phyloP scores from a whole-genome alignment of 768 basidiomycete genomes.

The Auricularia sp. region DNA sequence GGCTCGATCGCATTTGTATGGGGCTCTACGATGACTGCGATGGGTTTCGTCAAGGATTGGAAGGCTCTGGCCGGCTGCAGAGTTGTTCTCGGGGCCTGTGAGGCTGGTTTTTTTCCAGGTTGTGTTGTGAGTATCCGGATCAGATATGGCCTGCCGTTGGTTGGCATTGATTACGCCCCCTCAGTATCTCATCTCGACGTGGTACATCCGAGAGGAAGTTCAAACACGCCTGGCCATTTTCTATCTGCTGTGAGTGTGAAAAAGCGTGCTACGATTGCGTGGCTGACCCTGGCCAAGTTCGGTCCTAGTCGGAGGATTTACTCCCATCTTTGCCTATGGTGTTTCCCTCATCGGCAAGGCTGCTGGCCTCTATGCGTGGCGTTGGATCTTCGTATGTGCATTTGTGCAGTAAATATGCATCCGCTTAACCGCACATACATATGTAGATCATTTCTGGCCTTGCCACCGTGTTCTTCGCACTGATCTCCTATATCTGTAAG shows the following conservation, averaged over 20 bases:
- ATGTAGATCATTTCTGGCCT: slow-evolving; percentile 10
- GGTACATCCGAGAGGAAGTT: slow-evolving; percentile 19
- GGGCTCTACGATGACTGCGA: slow-evolving; percentile 18
- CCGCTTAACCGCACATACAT: too few species aligned
- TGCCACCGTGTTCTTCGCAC: slow-evolving; percentile 11
- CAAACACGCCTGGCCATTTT: slow-evolving; percentile 10
- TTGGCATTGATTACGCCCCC: neutral
- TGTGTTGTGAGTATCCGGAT: neutral
- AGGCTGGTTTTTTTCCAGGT: slow-evolving; percentile 20
- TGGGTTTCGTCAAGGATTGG: slow-evolving; percentile 21
- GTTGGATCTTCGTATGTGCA: slow-evolving; percentile 17
- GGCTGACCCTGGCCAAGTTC: neutral
- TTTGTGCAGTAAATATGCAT: too few species aligned
- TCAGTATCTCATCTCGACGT: slow-evolving; percentile 11
- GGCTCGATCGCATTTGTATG: slow-evolving; percentile 9
- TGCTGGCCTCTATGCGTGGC: slow-evolving; percentile 16
- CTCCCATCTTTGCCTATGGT: slow-evolving; percentile 10
- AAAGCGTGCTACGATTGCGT: neutral
- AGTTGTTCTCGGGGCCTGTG: slow-evolving; percentile 15
- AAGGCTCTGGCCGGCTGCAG: slow-evolving; percentile 17
- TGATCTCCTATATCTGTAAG: slow-evolving; percentile 7
- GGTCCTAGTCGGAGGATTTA: neutral
- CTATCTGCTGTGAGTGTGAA: slow-evolving; percentile 15
- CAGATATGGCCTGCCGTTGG: too few species aligned
- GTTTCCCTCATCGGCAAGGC: slow-evolving; percentile 6